Base-by-base conservation (phyloP, 768 basidiomycete species). In the Hygrophoropsis aurantiaca region DNA sequence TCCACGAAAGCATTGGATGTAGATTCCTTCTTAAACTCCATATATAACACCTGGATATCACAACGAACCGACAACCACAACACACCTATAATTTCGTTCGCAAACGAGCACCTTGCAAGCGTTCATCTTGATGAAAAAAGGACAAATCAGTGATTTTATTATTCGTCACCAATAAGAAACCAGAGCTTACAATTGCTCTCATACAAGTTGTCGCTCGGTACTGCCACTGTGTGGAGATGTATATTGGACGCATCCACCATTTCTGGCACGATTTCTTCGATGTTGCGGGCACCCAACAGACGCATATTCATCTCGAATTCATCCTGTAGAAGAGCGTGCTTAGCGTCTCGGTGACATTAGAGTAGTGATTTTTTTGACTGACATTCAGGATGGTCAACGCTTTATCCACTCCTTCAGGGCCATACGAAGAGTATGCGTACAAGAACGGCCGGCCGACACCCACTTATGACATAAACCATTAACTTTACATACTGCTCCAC, bases 251-350 rank as follows among this genome's bases (percentile, higher is more conserved):
- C 82, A 52, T 97, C 92, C 7, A 98, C 91, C 94, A 98, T 94
- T 36, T 82, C 80, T 0, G 88, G 90, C 1, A 83, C 81, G 46
- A 98, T 71, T 26, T 97, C 91, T 44, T 76, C 77, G 36, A 98
- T 64, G 0, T 79, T 87, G 3, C 76, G 81, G 1, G 94, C 94
- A 6, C 95, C 95, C 23, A 99, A 68, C 2, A 98, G 74, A 13
- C 94, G 85, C 80, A 97, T 79, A 68, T 95, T 94, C 95, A 98
- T 97, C 73, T 94, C 91, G 57, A 99, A 92, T 66, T 99, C 95
- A 56, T 94, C 91, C 92, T 97, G 60, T 6, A 11, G 35, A 19
- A 56, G 11, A 52, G 36, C 16, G 33, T n/a, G 39, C 10, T 44
- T 4, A 13, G 27, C 13, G 5, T 11, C 40, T 26, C 5, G 27